These are phyloP conservation scores for Monosporozyma aquatica DNA, from an alignment of 805 yeast species.

Conservation along the genomic window DNA sequence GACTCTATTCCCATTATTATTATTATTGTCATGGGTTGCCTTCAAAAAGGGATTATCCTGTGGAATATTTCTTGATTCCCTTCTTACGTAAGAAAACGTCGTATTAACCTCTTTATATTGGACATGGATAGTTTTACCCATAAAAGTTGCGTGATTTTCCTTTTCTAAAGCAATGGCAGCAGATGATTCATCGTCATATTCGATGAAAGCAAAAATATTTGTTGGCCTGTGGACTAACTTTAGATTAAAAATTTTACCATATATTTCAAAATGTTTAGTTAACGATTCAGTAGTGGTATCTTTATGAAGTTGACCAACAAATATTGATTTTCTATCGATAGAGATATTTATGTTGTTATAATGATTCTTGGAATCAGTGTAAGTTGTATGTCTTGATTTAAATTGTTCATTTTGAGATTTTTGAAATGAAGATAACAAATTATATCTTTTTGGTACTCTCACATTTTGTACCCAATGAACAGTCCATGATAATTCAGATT, in stretches of 20 bases:
- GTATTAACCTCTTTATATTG: conserved; percentile 62
- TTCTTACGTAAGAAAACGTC: conserved; percentile 22
- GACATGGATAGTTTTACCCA: conserved; percentile 72
- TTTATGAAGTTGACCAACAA: conserved; percentile 63
- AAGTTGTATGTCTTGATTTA: neutral
- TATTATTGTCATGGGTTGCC: neutral
- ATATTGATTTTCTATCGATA: conserved; percentile 66
- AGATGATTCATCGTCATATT: conserved; percentile 52
- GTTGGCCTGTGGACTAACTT: conserved; percentile 46
- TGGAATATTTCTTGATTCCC: conserved; percentile 13
- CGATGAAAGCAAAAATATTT: conserved; percentile 63
- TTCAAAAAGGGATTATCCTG: conserved; percentile 2
- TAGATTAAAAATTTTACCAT: conserved; percentile 55
- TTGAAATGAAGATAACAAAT: conserved; percentile 12
- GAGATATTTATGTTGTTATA: conserved; percentile 19
- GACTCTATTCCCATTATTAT: neutral
- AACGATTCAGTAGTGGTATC: conserved; percentile 48
- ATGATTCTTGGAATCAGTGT: conserved; percentile 7
- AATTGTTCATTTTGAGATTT: conserved; percentile 5
- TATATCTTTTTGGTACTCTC: conserved; percentile 38
- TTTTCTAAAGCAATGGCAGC: conserved; percentile 84
- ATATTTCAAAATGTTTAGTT: conserved; percentile 48
- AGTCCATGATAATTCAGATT: conserved; percentile 43
- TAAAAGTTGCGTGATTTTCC: conserved; percentile 71
- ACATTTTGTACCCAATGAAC: conserved; percentile 86